Conservation (phyloP, 495 filamentous ascomycete genomes). For the Penicillium crystallinum region DNA sequence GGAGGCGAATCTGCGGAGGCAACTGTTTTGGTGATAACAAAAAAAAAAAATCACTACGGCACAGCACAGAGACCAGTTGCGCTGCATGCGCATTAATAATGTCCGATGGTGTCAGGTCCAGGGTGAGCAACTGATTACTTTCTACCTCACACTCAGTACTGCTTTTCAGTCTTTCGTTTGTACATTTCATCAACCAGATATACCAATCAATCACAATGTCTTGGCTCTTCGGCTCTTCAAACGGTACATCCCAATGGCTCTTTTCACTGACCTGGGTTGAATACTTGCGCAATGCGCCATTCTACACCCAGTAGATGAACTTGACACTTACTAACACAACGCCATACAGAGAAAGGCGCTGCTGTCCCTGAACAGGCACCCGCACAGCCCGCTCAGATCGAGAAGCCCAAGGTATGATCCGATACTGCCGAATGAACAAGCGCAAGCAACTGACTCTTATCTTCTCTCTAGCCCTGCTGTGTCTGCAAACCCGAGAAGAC, state of each 20-base stretch:
- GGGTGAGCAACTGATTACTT: neutral
- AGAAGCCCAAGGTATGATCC: conserved; percentile 52
- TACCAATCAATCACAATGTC: conserved; percentile 29
- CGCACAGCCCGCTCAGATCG: conserved; percentile 32
- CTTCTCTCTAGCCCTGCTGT: conserved; percentile 70
- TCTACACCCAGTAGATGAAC: neutral
- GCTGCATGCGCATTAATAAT: conserved; percentile 28
- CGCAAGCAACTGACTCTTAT: neutral
- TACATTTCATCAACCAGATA: neutral
- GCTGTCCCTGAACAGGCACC: conserved; percentile 19
- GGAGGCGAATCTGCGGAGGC: conserved; percentile 4
- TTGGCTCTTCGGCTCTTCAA: conserved; percentile 39
- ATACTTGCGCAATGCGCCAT: conserved; percentile 13
- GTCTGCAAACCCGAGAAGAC: conserved; percentile 96
- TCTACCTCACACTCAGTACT: neutral
- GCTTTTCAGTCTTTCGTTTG: neutral
- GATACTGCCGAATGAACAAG: neutral
- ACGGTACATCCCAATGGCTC: conserved; percentile 22
- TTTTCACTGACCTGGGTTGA: neutral
- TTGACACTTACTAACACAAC: conserved; percentile 4
- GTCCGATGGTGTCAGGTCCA: conserved; percentile 9
- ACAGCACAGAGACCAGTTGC: conserved; percentile 11
- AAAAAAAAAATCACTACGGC: conserved; percentile 24
- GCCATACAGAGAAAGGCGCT: conserved; percentile 19
- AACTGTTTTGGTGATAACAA: conserved; percentile 16